Evolutionary conservation across 306 rosid species (phyloP).

Genomic region (Cucumis hystrix): DNA sequence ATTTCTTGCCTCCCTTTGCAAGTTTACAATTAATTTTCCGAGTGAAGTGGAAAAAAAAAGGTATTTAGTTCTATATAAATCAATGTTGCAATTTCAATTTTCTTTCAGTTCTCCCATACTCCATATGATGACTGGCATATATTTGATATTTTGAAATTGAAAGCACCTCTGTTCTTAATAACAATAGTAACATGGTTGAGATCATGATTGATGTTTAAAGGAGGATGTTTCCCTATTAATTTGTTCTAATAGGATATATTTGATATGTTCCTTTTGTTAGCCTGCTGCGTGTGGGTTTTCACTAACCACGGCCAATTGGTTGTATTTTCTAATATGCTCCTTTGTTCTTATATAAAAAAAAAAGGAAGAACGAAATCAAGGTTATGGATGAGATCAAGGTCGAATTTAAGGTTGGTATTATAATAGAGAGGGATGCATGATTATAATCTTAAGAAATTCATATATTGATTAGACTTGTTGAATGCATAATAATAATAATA

Average conservation of each 20-base stretch:
- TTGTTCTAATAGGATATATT: neutral
- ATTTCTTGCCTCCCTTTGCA: conserved; percentile 95
- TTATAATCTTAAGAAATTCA: neutral
- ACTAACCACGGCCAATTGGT: too few relatives aligned
- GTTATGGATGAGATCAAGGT: neutral
- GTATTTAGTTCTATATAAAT: conserved; percentile 24
- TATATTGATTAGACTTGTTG: neutral
- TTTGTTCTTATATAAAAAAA: too few relatives aligned
- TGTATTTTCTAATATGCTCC: too few relatives aligned
- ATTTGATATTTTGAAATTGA: neutral
- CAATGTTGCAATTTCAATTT: too few relatives aligned
- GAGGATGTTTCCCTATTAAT: neutral
- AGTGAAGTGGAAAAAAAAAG: conserved; percentile 68
- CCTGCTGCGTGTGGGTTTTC: too few relatives aligned
- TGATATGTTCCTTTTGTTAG: neutral
- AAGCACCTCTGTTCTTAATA: neutral
- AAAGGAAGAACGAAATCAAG: neutral
- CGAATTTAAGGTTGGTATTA: neutral
- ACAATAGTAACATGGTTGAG: neutral
- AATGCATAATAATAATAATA: neutral
- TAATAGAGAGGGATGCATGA: neutral
- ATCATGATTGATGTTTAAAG: neutral
- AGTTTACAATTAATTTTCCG: conserved; percentile 86
- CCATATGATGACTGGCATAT: neutral
- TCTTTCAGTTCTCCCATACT: neutral